Evolutionary conservation across 345 rosid species (phyloP), one percentile per base, ranked within the genome.

Genomic region (Mallotus nudiflorus): DNA sequence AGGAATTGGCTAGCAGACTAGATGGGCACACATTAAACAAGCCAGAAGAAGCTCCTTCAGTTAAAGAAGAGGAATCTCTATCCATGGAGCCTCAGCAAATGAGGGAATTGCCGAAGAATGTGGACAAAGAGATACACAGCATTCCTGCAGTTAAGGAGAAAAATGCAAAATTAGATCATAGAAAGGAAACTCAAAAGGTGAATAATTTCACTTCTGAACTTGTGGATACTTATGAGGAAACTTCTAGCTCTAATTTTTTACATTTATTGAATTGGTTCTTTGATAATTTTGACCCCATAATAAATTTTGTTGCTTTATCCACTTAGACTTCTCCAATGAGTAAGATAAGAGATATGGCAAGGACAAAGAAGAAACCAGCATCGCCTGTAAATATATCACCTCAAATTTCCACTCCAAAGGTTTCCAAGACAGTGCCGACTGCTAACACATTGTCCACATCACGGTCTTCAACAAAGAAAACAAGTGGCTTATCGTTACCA

Each of bases 111-210:
- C 67, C 57, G 15, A 75, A 72, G 50, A 79, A 42, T 65, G 60
- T 52, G 42, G 81, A 68, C 60, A 78, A 71, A 63, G 85, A 81
- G 76, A 68, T 5, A 25, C 74, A 68, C 65, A 75, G 49, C 59
- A 50, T 74, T 19, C 61, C 55, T 42, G 66, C 70, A 71, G 72
- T 42, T 65, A 73, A 65, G 27, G 81, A 75, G 68, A 79, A 65
- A 68, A 82, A 67, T 65, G 67, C 44, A 8, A 78, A 75, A 67
- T 66, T 62, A 51, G 81, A 73, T 79, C 83, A 55, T 77, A 76
- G 49, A 18, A 84, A 78, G 72, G 77, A 54, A 65, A 62, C 88
- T 70, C 78, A 69, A 29, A 85, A 85, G 96, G 98, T 94, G 68
- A 82, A 29, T n/a, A 54, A n/a, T 66, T 54, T 27, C 22, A 31